Percentiles rank a stretch among this genome's conserved stretches.
Conservation (phyloP, 176 grass and related monocot species). For the Tillandsia fasciculata region DNA sequence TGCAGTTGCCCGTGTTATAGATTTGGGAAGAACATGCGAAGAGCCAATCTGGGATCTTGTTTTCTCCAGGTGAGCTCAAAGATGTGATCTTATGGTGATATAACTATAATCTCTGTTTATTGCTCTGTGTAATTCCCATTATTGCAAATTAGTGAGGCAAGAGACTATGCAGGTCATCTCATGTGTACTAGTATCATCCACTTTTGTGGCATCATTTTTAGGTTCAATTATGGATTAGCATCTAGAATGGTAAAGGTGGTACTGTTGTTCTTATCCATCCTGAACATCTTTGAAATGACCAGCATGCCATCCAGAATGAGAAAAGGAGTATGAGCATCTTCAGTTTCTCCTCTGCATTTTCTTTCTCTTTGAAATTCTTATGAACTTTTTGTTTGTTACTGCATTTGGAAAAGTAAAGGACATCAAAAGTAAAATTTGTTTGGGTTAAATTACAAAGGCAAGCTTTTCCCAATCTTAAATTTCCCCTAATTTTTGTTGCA, state of each 20-base stretch:
- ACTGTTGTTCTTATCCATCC: neutral
- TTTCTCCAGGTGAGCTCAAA: conserved; percentile 73
- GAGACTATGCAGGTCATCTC: no score
- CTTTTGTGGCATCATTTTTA: no score
- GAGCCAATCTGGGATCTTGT: conserved; percentile 84
- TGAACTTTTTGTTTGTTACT: neutral
- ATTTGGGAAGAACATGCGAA: conserved; percentile 85
- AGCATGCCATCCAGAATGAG: no score
- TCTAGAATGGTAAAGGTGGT: neutral
- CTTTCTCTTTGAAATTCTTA: neutral
- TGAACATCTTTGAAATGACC: no score
- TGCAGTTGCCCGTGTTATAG: conserved; percentile 92
- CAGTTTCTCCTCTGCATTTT: neutral
- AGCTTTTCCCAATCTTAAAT: no score
- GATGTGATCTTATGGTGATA: neutral
- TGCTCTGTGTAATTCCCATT: no score
- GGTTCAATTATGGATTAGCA: no score
- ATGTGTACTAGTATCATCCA: no score
- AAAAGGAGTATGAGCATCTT: neutral
- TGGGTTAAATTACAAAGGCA: neutral
- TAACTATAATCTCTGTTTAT: no score
- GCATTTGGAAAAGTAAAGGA: neutral
- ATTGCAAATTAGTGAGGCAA: no score
- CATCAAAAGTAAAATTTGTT: neutral
- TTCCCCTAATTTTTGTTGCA: no score